phyloP scores from a whole-genome alignment of 768 basidiomycete genomes.

The Pleurotus salmoneostramineus region DNA sequence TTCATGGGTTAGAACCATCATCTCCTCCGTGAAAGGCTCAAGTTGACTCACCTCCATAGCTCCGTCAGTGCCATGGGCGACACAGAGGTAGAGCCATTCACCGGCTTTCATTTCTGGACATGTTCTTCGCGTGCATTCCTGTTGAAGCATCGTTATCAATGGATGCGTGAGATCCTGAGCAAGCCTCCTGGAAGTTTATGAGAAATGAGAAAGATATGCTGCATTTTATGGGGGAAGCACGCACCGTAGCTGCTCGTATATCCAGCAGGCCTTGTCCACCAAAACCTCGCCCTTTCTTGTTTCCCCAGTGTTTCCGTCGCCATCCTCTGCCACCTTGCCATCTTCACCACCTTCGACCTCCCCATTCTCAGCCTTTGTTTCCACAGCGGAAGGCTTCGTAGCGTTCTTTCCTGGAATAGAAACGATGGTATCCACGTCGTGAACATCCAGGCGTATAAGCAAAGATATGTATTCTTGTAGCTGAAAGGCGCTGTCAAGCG shows the following conservation, averaged over 20 bases:
- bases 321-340: conserved; percentile 25
- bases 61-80: conserved; percentile 87
- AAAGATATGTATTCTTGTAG: conserved; percentile 92
- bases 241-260: conserved; percentile 59
- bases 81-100: conserved; percentile 95
- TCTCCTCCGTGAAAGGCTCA: too few relatives aligned
- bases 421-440: conserved; percentile 82
- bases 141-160: conserved; percentile 78
- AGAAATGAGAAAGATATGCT: neutral
- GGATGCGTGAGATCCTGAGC: conserved; percentile 87
- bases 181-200: conserved; percentile 55
- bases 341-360: conserved; percentile 23
- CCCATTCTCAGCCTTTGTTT: conserved; percentile 8
- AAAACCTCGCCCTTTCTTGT: conserved; percentile 40
- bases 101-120: conserved; percentile 99
- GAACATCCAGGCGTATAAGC: conserved; percentile 80
- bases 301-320: conserved; percentile 21
- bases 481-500: conserved; percentile 89
- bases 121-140: conserved; percentile 78
- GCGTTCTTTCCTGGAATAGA: conserved; percentile 59
- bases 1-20: too few relatives aligned
- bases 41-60: conserved; percentile 68
- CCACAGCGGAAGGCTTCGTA: conserved; percentile 20
- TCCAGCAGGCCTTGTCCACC: conserved; percentile 85
- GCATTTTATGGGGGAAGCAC: conserved; percentile 1